Conservation (phyloP, 805 yeast genomes). For the Candida pseudofarinosa region DNA sequence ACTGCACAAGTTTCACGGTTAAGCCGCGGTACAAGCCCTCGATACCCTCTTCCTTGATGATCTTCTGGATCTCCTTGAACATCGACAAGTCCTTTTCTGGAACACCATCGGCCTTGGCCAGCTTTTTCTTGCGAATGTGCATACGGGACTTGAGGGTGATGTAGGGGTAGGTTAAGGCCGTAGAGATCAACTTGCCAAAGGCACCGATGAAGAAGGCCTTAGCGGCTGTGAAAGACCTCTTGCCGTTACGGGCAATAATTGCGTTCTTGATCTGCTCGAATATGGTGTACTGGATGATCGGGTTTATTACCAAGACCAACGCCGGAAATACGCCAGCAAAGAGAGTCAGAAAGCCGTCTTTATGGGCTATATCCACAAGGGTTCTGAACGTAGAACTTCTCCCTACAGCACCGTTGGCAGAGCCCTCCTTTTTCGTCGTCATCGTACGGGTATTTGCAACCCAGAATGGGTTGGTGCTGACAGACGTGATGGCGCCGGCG, state of each 20-base stretch:
- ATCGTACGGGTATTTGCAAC: conserved; percentile 90
- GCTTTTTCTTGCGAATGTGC: conserved; percentile 56
- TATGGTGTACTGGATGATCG: conserved; percentile 87
- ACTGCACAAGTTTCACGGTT: conserved; percentile 72
- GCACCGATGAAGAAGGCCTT: conserved; percentile 90
- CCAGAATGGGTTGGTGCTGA: conserved; percentile 88
- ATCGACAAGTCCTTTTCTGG: conserved; percentile 33
- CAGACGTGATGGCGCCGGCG: conserved; percentile 83
- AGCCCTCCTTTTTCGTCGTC: conserved; percentile 40
- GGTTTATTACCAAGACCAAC: conserved; percentile 77
- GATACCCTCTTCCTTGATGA: conserved; percentile 67
- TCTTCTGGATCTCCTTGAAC: conserved; percentile 51
- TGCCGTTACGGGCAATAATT: conserved; percentile 52
- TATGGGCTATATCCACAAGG: conserved; percentile 56
- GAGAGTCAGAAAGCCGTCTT: conserved; percentile 68
- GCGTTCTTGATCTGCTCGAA: conserved; percentile 80
- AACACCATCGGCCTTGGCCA: conserved; percentile 6
- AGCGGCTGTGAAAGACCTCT: conserved; percentile 51
- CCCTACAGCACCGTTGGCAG: conserved; percentile 7
- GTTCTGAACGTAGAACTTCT: conserved; percentile 51
- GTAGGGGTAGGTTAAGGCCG: conserved; percentile 85
- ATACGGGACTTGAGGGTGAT: conserved; percentile 85
- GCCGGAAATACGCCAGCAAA: conserved; percentile 90
- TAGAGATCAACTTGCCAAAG: conserved; percentile 84
- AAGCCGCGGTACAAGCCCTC: conserved; percentile 80